Evolutionary conservation across 768 basidiomycete genomes (phyloP).

Genomic region (Paxillus rubicundulus): DNA sequence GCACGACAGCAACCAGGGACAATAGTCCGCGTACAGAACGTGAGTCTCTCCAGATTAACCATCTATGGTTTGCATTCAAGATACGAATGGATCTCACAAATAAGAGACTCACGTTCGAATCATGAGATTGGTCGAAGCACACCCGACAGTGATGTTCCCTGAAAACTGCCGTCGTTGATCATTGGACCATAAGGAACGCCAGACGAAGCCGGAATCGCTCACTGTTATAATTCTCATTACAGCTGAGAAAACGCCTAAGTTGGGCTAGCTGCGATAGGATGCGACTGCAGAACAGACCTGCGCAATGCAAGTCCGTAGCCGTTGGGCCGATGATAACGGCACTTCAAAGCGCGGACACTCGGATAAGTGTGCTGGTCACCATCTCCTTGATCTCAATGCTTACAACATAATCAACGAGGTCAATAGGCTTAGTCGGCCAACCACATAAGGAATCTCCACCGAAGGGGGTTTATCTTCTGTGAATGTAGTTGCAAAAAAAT

Average conservation of each 20-base stretch:
- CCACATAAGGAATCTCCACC: conserved; percentile 24
- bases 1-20: conserved; percentile 9
- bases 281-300: conserved; percentile 20
- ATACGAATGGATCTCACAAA: background rate
- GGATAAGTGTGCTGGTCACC: background rate
- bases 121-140: conserved; percentile 25
- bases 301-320: background rate
- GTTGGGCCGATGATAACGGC: background rate
- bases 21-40: conserved; percentile 15
- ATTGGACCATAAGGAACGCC: too few relatives aligned
- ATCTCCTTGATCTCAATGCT: background rate
- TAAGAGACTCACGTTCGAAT: conserved; percentile 25
- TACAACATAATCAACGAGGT: conserved; percentile 17
- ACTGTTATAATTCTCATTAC: conserved; percentile 9
- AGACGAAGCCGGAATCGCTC: background rate
- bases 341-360: background rate
- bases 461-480: background rate
- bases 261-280: too few relatives aligned
- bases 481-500: background rate
- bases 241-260: conserved; percentile 12
- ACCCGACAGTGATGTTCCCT: conserved; percentile 16
- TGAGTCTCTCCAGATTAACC: conserved; percentile 27
- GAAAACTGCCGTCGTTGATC: too few relatives aligned
- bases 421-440: conserved; percentile 19
- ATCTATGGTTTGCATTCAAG: conserved; percentile 16